Base-by-base conservation (phyloP, 1,284 basidiomycete species). In the Pseudomicrostroma phylloplanum region DNA sequence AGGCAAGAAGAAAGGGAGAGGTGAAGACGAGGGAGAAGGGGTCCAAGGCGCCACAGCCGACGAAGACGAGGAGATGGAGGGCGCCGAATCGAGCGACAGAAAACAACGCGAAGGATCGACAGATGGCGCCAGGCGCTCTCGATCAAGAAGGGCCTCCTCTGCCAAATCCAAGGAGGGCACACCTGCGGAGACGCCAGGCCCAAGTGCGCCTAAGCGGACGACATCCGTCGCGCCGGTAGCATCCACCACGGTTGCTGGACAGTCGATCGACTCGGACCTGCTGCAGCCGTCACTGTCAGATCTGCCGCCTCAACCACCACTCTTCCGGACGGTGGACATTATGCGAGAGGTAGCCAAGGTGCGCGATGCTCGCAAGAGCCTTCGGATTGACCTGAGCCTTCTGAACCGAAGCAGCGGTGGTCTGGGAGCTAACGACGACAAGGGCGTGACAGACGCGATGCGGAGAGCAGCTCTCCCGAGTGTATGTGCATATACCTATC, bases 281-380 rank as follows among this genome's bases (percentile, higher is more conserved):
- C 63, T 73, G 12, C 71, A 86, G 9, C 90, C 91, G 0, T 82
- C 85, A n/a, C 83, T 87, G 59, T 77, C 84, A 21, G 92, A 96
- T 63, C 81, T 93, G 42, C 85, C 86, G 2, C 92, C 92, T 1
- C 77, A 75, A 61, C 89, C 91, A 0, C 83, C 87, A 0, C 83
- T 86, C 1, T 96, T 96, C 82, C 88, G 89, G 71, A 88, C 88
- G 1, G 82, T 89, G 1, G 96, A 99, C 77, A 86, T 98, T 25
- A 88, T 90, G 77, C 84, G 93, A 57, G 96, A 98, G 80, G 91
- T 97, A 1, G 89, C 89, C 76, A 86, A 85, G 62, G 87, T 98
- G 21, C 85, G 90, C 53, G 96, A 99, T 81, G 88, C 89, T 36
- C 83, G 77, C 21, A 78, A 76, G 57, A 68, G 73, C 55, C 67